These are phyloP conservation scores for Talaromyces sp. DNA, from an alignment of 2,329 filamentous ascomycete species.

Conservation along the genomic window DNA sequence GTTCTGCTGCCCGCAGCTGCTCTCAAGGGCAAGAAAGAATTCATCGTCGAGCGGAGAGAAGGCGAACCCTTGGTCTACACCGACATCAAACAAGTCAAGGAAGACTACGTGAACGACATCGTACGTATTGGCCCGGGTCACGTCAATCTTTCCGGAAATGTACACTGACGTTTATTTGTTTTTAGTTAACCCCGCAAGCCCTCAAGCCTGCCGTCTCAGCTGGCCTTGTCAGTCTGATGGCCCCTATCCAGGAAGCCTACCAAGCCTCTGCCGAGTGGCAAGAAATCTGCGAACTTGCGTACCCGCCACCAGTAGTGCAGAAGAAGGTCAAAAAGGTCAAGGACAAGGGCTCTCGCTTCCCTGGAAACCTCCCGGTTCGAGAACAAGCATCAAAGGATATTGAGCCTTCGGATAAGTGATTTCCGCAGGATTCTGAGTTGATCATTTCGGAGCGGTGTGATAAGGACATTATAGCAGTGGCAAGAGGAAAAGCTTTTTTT, in stretches of 20 bases:
- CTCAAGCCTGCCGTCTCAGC: constrained; percentile 78
- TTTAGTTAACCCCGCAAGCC: constrained; percentile 71
- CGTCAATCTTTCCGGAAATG: neutral
- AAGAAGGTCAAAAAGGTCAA: constrained; percentile 71
- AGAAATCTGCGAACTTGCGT: constrained; percentile 68
- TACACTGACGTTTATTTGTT: constrained; percentile 6
- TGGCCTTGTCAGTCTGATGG: constrained; percentile 67
- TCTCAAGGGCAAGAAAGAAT: constrained; percentile 50
- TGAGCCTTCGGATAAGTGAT: neutral
- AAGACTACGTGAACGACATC: constrained; percentile 74
- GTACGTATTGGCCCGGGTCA: constrained; percentile 44
- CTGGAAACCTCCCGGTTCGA: constrained; percentile 21
- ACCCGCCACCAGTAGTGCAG: constrained; percentile 64
- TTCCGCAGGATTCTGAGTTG: neutral
- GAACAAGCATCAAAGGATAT: neutral
- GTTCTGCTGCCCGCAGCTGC: constrained; percentile 68
- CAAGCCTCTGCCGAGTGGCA: constrained; percentile 72
- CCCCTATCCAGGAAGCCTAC: constrained; percentile 71
- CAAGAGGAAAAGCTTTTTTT: neutral
- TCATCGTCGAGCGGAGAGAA: constrained; percentile 59
- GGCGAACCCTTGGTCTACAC: constrained; percentile 75
- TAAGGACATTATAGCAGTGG: neutral
- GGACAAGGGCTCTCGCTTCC: constrained; percentile 65
- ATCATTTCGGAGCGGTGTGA: too few relatives aligned
- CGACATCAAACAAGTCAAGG: constrained; percentile 66